Percentiles rank a stretch among this genome's conserved stretches.
These are phyloP conservation scores for Eucalyptus regnans DNA, from an alignment of 345 rosid species.

Conservation along the genomic window DNA sequence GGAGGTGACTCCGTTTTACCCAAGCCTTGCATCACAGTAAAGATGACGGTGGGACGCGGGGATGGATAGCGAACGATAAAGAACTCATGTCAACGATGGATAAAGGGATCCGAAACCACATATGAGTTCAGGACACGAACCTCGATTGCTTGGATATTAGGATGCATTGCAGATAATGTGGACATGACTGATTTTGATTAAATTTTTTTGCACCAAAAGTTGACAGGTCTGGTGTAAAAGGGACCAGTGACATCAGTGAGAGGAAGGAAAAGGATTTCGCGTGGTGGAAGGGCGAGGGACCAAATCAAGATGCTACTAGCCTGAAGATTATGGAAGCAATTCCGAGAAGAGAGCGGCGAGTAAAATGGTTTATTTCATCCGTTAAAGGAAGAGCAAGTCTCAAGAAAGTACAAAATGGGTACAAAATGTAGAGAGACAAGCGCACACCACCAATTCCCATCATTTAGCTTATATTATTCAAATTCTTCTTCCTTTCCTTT, in stretches of 20 bases:
- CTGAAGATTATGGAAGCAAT: no score
- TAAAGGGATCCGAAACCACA: not conserved
- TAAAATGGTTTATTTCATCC: not conserved
- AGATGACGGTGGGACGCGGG: no score
- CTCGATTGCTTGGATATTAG: not conserved
- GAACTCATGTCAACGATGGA: not conserved
- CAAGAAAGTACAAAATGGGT: no score
- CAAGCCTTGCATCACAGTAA: no score
- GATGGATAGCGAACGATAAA: no score
- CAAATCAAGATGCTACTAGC: no score
- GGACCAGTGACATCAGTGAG: no score
- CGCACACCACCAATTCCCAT: not conserved
- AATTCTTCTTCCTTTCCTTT: not conserved
- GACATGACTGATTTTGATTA: not conserved
- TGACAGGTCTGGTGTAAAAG: not conserved
- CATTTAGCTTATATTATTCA: not conserved
- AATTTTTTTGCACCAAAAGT: not conserved
- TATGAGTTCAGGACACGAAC: not conserved
- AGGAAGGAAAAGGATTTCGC: no score
- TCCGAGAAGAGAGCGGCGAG: not conserved
- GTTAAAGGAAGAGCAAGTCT: no score
- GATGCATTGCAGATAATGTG: not conserved
- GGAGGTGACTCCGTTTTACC: no score
- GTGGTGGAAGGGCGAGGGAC: no score
- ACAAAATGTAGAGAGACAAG: no score